Evolutionary conservation across 73 alveolate genomes (phyloP).

Genomic region (Stentor roeselii): DNA sequence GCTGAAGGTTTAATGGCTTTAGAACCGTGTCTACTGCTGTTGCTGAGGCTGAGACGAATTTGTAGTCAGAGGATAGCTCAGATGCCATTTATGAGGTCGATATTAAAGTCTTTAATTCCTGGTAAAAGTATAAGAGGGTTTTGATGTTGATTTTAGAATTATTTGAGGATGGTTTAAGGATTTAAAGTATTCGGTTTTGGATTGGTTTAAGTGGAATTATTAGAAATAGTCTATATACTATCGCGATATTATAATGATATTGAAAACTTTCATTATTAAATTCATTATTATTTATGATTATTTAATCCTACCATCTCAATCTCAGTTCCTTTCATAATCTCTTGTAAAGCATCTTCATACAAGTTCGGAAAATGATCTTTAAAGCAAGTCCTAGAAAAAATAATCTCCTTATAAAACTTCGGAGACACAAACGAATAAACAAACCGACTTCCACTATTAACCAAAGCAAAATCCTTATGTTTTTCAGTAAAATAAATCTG

Average conservation of each 20-base stretch:
- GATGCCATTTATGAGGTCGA: no score
- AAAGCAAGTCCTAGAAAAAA: neutral
- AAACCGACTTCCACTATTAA: neutral
- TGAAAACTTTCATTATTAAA: no score
- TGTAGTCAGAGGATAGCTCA: no score
- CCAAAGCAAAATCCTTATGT: neutral
- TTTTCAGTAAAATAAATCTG: neutral
- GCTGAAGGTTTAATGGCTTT: neutral
- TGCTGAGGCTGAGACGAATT: neutral
- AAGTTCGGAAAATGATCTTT: slow-evolving; percentile 9
- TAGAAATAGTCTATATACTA: no score
- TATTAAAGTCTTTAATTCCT: no score
- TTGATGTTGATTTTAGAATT: no score
- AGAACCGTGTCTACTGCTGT: neutral
- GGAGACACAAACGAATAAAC: neutral
- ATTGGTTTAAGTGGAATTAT: no score
- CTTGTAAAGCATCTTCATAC: neutral
- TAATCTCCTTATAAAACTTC: neutral
- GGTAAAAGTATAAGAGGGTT: no score
- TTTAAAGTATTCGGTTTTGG: no score
- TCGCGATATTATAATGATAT: no score
- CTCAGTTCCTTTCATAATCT: neutral
- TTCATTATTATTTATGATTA: no score
- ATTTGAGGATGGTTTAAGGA: no score
- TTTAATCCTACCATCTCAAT: neutral